phyloP scores from a whole-genome alignment of 2,329 filamentous ascomycete genomes.

The Thelonectria blattea region DNA sequence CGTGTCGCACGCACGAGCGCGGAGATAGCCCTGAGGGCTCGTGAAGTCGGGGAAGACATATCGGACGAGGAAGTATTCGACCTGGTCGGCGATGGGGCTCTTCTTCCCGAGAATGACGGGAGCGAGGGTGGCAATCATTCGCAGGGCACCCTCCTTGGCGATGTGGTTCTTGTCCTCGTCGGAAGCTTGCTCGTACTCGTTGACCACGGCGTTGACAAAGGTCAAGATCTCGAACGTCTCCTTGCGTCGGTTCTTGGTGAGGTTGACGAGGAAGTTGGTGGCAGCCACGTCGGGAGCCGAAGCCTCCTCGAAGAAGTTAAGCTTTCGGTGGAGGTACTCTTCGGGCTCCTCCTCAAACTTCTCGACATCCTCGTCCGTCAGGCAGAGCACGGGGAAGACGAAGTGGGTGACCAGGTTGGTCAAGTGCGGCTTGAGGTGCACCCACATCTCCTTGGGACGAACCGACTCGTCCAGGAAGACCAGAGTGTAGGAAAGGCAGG shows the following conservation, averaged over 20 bases:
- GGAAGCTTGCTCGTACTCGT: conserved; percentile 83
- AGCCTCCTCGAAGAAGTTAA: conserved; percentile 98
- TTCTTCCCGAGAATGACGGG: conserved; percentile 97
- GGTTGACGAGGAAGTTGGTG: conserved; percentile 92
- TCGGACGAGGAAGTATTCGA: conserved; percentile 97
- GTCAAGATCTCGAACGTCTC: conserved; percentile 94
- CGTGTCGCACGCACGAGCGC: conserved; percentile 93
- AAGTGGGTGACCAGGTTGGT: conserved; percentile 93
- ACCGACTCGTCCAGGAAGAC: conserved; percentile 97
- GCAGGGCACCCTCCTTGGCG: conserved; percentile 93
- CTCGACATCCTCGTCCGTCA: conserved; percentile 89
- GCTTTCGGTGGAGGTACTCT: conserved; percentile 94
- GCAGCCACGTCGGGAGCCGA: conserved; percentile 94
- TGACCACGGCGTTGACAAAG: conserved; percentile 95
- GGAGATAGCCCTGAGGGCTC: conserved; percentile 88
- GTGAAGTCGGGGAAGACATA: conserved; percentile 99
- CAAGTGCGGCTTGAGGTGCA: conserved; percentile 89
- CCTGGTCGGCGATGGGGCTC: conserved; percentile 95
- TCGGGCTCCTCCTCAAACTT: conserved; percentile 93
- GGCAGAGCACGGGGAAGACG: conserved; percentile 92
- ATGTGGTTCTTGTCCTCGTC: conserved; percentile 92
- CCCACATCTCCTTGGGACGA: conserved; percentile 97
- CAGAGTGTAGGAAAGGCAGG: conserved; percentile 90
- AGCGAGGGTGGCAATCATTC: conserved; percentile 96
- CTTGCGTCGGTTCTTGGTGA: conserved; percentile 93